A percentile compares a stretch with the other conserved stretches of the same genome.
Conservation (phyloP, 164 flowering plant species). For the Magnolia changhungtana region DNA sequence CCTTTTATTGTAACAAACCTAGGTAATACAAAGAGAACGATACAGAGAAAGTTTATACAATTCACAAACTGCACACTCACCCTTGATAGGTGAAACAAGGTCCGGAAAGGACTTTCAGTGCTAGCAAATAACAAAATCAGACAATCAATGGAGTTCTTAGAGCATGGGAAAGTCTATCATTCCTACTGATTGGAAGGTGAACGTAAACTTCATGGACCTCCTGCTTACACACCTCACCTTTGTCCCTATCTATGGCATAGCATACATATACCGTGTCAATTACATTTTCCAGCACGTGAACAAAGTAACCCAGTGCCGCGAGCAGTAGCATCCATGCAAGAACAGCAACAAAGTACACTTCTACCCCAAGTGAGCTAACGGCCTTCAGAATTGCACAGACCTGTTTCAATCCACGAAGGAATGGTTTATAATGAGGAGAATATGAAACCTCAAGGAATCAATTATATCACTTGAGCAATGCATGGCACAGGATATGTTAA, state of each 20-base stretch:
- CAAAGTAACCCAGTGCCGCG: conserved; percentile 59
- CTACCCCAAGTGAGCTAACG: conserved; percentile 48
- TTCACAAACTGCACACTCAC: conserved; percentile 4
- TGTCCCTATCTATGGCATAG: conserved; percentile 87
- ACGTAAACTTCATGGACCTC: conserved; percentile 21
- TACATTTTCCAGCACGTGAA: conserved; percentile 77
- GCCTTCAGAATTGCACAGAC: conserved; percentile 64
- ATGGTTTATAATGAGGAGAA: background rate
- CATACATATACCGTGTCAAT: conserved; percentile 84
- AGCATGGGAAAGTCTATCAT: conserved; percentile 7
- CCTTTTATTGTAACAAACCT: conserved; percentile 1
- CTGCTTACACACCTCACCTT: conserved; percentile 59
- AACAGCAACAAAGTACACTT: conserved; percentile 58
- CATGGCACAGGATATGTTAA: background rate
- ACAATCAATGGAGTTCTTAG: conserved; percentile 8
- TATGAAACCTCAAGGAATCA: background rate
- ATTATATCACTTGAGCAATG: too few relatives aligned
- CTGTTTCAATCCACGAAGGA: conserved; percentile 28
- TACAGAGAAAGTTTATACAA: background rate
- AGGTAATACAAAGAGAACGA: background rate
- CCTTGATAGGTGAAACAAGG: background rate
- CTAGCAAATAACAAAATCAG: background rate
- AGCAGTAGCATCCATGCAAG: conserved; percentile 60
- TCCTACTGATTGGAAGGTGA: conserved; percentile 14
- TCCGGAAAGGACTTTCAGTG: background rate